A percentile compares a stretch with the other conserved stretches of the same genome.
These are phyloP conservation scores for Candida sp. DNA, from an alignment of 1,139 yeast species.

Conservation along the genomic window DNA sequence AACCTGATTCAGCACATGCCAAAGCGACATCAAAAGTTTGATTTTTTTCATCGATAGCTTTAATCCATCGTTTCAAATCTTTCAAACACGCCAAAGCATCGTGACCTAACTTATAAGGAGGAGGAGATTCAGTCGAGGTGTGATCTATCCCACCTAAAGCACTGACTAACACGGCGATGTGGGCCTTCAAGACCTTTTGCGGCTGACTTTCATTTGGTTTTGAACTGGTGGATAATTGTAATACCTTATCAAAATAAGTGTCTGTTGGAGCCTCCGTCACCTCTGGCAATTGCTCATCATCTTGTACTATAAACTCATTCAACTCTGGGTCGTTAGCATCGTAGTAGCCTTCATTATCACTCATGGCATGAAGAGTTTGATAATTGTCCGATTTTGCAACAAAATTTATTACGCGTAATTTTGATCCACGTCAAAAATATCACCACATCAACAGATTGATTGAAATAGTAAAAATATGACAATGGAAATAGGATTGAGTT, in stretches of 20 bases:
- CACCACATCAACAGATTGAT: neutral
- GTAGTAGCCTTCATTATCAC: slow-evolving; percentile 10
- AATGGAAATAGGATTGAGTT: too few species aligned
- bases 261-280: slow-evolving; percentile 13
- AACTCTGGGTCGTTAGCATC: slow-evolving; percentile 10
- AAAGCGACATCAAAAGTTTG: slow-evolving; percentile 77
- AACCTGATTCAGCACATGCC: slow-evolving; percentile 80
- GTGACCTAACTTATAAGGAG: slow-evolving; percentile 77
- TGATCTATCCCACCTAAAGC: slow-evolving; percentile 83
- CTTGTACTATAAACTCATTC: slow-evolving; percentile 10
- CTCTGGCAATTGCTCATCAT: slow-evolving; percentile 7
- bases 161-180: slow-evolving; percentile 67
- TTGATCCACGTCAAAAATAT: neutral
- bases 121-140: slow-evolving; percentile 35
- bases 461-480: too few species aligned
- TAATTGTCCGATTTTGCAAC: slow-evolving; percentile 1
- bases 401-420: slow-evolving; percentile 1
- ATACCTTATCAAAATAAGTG: slow-evolving; percentile 21
- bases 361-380: neutral
- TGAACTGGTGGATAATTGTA: slow-evolving; percentile 21
- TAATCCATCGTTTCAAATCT: slow-evolving; percentile 86
- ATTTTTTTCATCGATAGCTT: slow-evolving; percentile 72
- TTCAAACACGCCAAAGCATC: slow-evolving; percentile 89
- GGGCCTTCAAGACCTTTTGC: slow-evolving; percentile 55
- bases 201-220: slow-evolving; percentile 37